phyloP scores from a whole-genome alignment of 2,329 filamentous ascomycete species.

The Xenosphaeropsis pyriputrescens region DNA sequence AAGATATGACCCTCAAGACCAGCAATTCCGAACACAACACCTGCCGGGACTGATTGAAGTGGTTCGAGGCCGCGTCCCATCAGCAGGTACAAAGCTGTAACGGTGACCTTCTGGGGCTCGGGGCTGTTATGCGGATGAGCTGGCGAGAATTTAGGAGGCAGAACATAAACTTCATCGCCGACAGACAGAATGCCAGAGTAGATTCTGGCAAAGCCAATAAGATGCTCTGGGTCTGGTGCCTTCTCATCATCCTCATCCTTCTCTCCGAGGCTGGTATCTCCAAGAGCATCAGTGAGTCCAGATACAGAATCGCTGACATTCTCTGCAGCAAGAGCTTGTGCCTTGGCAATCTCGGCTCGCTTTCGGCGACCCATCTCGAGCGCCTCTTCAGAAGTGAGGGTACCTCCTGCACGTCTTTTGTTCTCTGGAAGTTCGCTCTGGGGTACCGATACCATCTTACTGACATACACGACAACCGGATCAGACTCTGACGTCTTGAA shows the following conservation, averaged over 20 bases:
- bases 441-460: slow-evolving; percentile 94
- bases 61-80: slow-evolving; percentile 87
- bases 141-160: slow-evolving; percentile 87
- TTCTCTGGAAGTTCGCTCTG: slow-evolving; percentile 86
- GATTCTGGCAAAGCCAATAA: slow-evolving; percentile 88
- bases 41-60: slow-evolving; percentile 73
- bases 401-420: slow-evolving; percentile 53
- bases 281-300: slow-evolving; percentile 40
- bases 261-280: slow-evolving; percentile 43
- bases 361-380: slow-evolving; percentile 78
- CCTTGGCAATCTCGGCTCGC: slow-evolving; percentile 71
- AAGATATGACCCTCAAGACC: slow-evolving; percentile 88
- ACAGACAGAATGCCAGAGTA: slow-evolving; percentile 85
- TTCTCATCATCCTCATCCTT: slow-evolving; percentile 33
- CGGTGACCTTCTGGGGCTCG: slow-evolving; percentile 65
- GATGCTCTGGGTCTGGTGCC: slow-evolving; percentile 62
- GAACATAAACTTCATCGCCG: slow-evolving; percentile 79
- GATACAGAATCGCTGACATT: slow-evolving; percentile 20
- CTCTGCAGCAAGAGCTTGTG: slow-evolving; percentile 37
- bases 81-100: slow-evolving; percentile 82
- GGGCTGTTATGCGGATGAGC: slow-evolving; percentile 57
- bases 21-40: slow-evolving; percentile 88
- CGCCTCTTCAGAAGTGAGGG: slow-evolving; percentile 79
- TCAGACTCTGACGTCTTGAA: slow-evolving; percentile 59
- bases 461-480: slow-evolving; percentile 86